Conservation (phyloP, 257 asterid species). For the Parsonsia alboflavescens region DNA sequence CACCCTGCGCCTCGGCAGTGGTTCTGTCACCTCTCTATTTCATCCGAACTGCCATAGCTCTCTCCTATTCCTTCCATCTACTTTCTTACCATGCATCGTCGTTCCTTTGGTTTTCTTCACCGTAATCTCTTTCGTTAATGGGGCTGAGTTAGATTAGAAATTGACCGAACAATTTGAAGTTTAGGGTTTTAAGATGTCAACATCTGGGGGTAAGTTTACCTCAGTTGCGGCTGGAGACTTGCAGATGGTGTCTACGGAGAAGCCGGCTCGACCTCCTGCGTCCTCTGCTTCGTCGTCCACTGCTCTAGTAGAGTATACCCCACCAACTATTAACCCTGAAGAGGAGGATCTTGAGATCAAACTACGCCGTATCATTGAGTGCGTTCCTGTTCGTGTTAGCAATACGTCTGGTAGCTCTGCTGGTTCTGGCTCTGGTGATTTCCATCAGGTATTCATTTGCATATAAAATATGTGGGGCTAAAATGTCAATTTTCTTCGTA, state of each 20-base stretch:
- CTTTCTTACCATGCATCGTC: background rate
- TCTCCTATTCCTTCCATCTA: background rate
- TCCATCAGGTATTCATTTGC: slow-evolving; percentile 75
- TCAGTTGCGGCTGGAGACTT: slow-evolving; percentile 56
- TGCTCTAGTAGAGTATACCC: slow-evolving; percentile 67
- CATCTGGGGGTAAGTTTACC: slow-evolving; percentile 45
- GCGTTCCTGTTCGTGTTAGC: slow-evolving; percentile 92
- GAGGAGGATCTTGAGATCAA: slow-evolving; percentile 91
- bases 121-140: background rate
- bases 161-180: background rate
- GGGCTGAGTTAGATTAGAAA: background rate
- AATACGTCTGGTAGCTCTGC: slow-evolving; percentile 98
- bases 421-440: slow-evolving; percentile 98
- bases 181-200: slow-evolving; percentile 22
- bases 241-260: slow-evolving; percentile 56
- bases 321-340: slow-evolving; percentile 62
- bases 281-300: slow-evolving; percentile 42
- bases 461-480: background rate
- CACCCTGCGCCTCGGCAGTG: background rate
- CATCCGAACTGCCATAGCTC: background rate
- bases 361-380: slow-evolving; percentile 91
- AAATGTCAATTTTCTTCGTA: background rate
- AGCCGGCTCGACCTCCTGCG: slow-evolving; percentile 53
- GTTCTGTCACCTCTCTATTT: background rate
- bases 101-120: background rate